These are phyloP conservation scores for Aspergillus glaucus DNA, from an alignment of 2,329 filamentous ascomycete species.

Conservation along the genomic window DNA sequence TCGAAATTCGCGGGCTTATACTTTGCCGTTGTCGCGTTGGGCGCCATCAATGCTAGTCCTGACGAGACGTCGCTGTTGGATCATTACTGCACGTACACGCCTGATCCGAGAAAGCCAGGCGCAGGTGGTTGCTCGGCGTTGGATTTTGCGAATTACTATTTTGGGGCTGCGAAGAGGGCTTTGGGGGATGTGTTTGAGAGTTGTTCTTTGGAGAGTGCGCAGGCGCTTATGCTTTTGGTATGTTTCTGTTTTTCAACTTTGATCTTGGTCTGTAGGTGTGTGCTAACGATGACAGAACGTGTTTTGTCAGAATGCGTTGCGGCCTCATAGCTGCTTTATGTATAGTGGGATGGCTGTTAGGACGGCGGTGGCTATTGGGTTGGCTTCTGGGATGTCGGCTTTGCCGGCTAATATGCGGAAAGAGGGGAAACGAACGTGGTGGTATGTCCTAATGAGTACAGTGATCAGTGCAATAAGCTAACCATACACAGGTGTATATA, in stretches of 20 bases:
- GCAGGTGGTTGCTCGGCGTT: conserved; percentile 9
- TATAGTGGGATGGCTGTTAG: conserved; percentile 31
- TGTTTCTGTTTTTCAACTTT: too few species aligned
- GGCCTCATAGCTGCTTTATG: conserved; percentile 31
- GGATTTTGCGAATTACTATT: conserved; percentile 21
- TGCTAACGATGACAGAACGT: conserved; percentile 9
- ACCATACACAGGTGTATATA: conserved; percentile 12
- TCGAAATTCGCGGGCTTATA: conserved; percentile 20
- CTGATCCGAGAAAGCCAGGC: not conserved
- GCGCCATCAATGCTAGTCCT: conserved; percentile 22
- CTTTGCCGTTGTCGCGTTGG: conserved; percentile 23
- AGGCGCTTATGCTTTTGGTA: conserved; percentile 22
- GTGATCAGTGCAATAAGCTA: not conserved
- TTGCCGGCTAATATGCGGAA: conserved; percentile 8
- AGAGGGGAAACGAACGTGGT: conserved; percentile 20
- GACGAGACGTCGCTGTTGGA: conserved; percentile 16
- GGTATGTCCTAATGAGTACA: conserved; percentile 11
- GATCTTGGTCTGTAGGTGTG: too few species aligned
- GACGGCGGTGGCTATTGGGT: conserved; percentile 28
- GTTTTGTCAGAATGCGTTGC: conserved; percentile 29
- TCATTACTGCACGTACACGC: conserved; percentile 12
- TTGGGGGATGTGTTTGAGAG: conserved; percentile 26
- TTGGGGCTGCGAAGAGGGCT: conserved; percentile 17
- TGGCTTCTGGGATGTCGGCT: conserved; percentile 21
- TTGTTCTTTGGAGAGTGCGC: conserved; percentile 19